A percentile compares a stretch with the other conserved stretches of the same genome.
Evolutionary conservation across 345 rosid species (phyloP).

Genomic region (Hibiscus mutabilis): DNA sequence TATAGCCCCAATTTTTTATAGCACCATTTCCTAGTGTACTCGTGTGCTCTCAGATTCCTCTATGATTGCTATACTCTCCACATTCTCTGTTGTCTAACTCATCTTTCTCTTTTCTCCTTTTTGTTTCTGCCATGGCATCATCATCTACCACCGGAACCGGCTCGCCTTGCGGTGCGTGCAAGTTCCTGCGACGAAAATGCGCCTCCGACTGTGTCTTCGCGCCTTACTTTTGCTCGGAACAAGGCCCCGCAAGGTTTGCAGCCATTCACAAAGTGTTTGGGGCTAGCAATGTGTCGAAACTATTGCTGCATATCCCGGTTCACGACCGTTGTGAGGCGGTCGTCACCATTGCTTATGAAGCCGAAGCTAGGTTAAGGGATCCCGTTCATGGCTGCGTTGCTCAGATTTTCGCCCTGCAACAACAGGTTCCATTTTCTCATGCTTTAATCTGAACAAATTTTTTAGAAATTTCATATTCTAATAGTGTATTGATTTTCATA

Average conservation of each 20-base stretch:
- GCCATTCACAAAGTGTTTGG: constrained; percentile 80
- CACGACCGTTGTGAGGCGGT: constrained; percentile 69
- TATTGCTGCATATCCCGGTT: constrained; percentile 51
- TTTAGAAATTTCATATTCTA: not conserved
- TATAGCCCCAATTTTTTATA: constrained; percentile 14
- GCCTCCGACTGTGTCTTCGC: constrained; percentile 60
- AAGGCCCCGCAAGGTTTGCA: constrained; percentile 59
- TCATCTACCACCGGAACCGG: constrained; percentile 18
- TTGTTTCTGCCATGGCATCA: constrained; percentile 31
- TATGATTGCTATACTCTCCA: constrained; percentile 10
- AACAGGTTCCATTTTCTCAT: constrained; percentile 36
- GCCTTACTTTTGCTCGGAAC: constrained; percentile 65
- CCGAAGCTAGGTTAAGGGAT: constrained; percentile 62
- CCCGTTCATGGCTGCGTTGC: constrained; percentile 77
- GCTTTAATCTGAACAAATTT: not conserved
- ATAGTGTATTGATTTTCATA: constrained; percentile 8
- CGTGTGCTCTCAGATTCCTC: constrained; percentile 28
- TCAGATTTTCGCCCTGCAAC: constrained; percentile 63
- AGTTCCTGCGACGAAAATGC: constrained; percentile 65
- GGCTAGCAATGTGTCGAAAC: constrained; percentile 67
- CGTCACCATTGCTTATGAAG: constrained; percentile 62
- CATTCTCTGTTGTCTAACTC: not conserved
- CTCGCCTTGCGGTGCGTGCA: constrained; percentile 82
- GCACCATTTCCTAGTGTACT: constrained; percentile 43
- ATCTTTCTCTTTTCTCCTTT: not conserved